Base-by-base conservation (phyloP, 768 basidiomycete species). In the Boletus reticulatus region DNA sequence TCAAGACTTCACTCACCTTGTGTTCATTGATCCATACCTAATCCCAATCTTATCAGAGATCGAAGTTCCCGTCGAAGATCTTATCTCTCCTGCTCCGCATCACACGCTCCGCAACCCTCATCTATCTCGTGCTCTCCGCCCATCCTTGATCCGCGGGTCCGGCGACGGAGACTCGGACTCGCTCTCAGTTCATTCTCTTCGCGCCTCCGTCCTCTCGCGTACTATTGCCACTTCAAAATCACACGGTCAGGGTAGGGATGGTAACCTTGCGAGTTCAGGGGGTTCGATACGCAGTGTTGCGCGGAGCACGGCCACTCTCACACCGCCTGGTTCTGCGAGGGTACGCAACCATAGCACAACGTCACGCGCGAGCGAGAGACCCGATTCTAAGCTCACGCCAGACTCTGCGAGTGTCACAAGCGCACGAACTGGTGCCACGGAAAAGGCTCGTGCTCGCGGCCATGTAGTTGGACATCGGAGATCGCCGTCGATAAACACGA, bases 31-130 rank as follows among this genome's bases (percentile, higher is more conserved):
- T 22, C 12, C 29, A 9, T 13, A 5, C 17, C 8, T 32, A 24
- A 27, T 49, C 47, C 24, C 19, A 6, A 34, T 34, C n/a, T 32
- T 37, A 3, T 4, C 62, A 93, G 93, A 89, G 67, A 82, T 95
- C 50, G 92, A 95, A 67, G 83, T 94, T 12, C 77, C 87, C 1
- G 72, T 85, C 7, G 87, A 90, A 47, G 92, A 94, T 53, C 83
- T 94, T 6, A 65, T 85, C 38, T 78, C 76, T 48, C 81, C 78
- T 5, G 69, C 71, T 13, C 75, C 76, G 13, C 60, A 60, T 49
- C 66, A 64, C 6, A 32, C 63, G 56, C 48, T 67, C 45, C 51
- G 60, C 50, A 62, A 68, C 47, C 55, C 59, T 10, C 69, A 69
- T 47, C 46, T 69, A 17, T 69, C 69, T 19, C 66, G 67, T 12